Evolutionary conservation across 2,329 filamentous ascomycete genomes (phyloP), one percentile per base, ranked within the genome.

Genomic region (Talaromyces sp.): DNA sequence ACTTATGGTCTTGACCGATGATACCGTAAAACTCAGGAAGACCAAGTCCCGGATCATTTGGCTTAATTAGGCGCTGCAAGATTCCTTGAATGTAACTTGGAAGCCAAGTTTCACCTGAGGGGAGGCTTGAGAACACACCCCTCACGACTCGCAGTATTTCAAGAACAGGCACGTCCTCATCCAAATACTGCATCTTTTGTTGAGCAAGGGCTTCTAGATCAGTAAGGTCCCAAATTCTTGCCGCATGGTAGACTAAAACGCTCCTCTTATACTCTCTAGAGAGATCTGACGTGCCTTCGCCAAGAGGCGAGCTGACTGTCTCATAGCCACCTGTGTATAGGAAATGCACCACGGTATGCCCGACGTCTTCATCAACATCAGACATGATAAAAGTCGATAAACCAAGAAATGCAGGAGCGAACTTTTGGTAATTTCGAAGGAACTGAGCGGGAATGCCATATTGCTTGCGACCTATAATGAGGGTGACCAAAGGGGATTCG

Each of bases 261-360:
- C 51, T 50, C 30, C 47, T 54, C 47, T 54, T 54, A 30, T 54
- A 54, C 16, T 54, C 51, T 54, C 51, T 54, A 10, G 47, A 41
- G 41, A 54, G 42, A 54, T 50, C 47, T 32, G 47, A 54, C 33
- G 8, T 39, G 36, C 47, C 47, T 50, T 24, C 51, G 8, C 17
- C 42, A 47, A 54, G 47, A 47, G 51, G 40, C 29, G 51, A 54
- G 19, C 16, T 49, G 47, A 54, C 41, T 11, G 51, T 54, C 51
- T 54, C 42, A 36, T 54, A 54, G 22, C 47, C 47, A n/a, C 51
- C 51, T 37, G 47, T 54, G 29, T 54, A 43, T 50, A 54, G 39
- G 51, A 54, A 54, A 29, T 54, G 47, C 11, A 46, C 20, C 36
- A 54, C 36, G n/a, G 51, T 54, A 47, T 54, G 47, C 16, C 51